Percentiles rank a stretch among this genome's conserved stretches.
Conservation (phyloP, 495 filamentous ascomycete genomes). For the Aspergillus campestris region DNA sequence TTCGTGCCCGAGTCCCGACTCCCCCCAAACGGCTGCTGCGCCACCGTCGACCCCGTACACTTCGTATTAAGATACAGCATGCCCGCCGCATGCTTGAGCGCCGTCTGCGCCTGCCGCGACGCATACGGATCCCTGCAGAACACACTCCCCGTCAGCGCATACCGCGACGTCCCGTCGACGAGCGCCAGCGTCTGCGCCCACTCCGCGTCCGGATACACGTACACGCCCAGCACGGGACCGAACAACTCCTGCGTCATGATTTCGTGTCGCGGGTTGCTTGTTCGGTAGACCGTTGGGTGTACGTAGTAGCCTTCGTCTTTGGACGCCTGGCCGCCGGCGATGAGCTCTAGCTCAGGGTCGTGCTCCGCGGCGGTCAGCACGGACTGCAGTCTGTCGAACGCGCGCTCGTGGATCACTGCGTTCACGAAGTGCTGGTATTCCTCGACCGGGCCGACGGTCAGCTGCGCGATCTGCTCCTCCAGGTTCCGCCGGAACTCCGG, state of each 20-base stretch:
- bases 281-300: constrained; percentile 60
- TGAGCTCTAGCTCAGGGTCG: constrained; percentile 52
- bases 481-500: constrained; percentile 50
- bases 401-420: constrained; percentile 63
- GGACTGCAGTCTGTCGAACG: constrained; percentile 56
- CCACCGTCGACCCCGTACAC: constrained; percentile 71
- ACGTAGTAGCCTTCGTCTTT: constrained; percentile 59
- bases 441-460: constrained; percentile 45
- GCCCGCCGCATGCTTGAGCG: constrained; percentile 64
- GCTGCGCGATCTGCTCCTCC: constrained; percentile 17
- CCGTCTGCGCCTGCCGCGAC: constrained; percentile 57
- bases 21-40: constrained; percentile 78
- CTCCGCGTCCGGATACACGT: constrained; percentile 62
- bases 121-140: constrained; percentile 61
- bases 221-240: constrained; percentile 58
- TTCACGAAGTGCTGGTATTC: constrained; percentile 62
- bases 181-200: constrained; percentile 44
- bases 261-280: constrained; percentile 51
- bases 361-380: constrained; percentile 57
- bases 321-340: constrained; percentile 63
- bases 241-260: constrained; percentile 68
- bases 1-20: constrained; percentile 68
- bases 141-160: constrained; percentile 66
- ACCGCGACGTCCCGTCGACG: constrained; percentile 52
- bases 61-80: constrained; percentile 79